A percentile compares a stretch with the other conserved stretches of the same genome.
Conservation (phyloP, 2,329 filamentous ascomycete genomes). For the Bipolaris oryzae region DNA sequence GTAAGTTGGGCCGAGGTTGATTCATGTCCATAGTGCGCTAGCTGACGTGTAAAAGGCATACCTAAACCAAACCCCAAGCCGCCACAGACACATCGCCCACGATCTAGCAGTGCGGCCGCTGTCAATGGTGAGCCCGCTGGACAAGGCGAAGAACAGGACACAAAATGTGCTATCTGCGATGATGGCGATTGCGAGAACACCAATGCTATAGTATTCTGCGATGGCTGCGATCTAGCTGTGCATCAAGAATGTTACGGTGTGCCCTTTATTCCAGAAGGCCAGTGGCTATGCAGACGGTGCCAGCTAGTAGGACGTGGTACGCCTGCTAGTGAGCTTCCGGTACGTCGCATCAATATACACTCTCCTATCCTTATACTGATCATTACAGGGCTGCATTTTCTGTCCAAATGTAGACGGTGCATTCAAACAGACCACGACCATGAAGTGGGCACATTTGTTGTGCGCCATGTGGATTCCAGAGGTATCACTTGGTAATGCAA, state of each 20-base stretch:
- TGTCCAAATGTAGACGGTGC: conserved; percentile 97
- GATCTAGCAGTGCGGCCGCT: conserved; percentile 91
- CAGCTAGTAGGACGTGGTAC: conserved; percentile 91
- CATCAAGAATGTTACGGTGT: conserved; percentile 99
- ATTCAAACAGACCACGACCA: conserved; percentile 96
- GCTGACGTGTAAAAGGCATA: conserved; percentile 59
- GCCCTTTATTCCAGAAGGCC: conserved; percentile 96
- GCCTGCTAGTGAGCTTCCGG: conserved; percentile 64
- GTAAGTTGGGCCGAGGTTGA: conserved; percentile 46
- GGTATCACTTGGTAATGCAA: conserved; percentile 91
- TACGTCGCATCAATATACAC: conserved; percentile 22
- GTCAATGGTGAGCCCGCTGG: conserved; percentile 89
- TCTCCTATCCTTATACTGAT: conserved; percentile 24
- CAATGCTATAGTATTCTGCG: conserved; percentile 98
- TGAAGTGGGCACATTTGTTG: conserved; percentile 94
- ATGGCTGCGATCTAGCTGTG: conserved; percentile 95
- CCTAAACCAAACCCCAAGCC: conserved; percentile 97
- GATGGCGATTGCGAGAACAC: conserved; percentile 99
- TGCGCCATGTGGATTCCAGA: conserved; percentile 99
- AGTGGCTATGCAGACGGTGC: conserved; percentile 97
- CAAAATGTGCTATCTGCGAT: conserved; percentile 96
- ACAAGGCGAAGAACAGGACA: conserved; percentile 89
- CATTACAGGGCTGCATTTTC: conserved; percentile 74
- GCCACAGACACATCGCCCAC: conserved; percentile 88
- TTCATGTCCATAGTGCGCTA: neutral